These are phyloP conservation scores for Lanmaoa rubissima DNA, from an alignment of 768 basidiomycete species.

Conservation along the genomic window DNA sequence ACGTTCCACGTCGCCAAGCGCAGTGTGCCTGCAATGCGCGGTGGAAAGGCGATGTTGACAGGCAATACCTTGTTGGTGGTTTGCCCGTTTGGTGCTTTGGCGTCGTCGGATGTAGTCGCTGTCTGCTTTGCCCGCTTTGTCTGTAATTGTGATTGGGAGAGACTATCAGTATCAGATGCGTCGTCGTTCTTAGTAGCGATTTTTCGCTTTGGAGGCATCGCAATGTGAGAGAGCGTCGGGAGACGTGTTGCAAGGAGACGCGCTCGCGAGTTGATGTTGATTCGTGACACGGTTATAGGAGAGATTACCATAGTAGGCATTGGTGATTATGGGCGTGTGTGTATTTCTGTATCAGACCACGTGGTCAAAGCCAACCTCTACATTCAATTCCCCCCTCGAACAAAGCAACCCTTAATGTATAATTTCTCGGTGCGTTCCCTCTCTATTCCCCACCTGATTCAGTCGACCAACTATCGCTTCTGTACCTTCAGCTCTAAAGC, in stretches of 20 bases:
- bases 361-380: slow-evolving; percentile 10
- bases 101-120: slow-evolving; percentile 14
- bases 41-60: slow-evolving; percentile 55
- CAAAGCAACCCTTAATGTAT: not conserved
- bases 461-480: not conserved
- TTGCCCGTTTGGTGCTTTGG: slow-evolving; percentile 45
- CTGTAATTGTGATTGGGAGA: slow-evolving; percentile 17
- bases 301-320: not conserved
- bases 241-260: not conserved
- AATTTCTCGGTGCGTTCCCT: not conserved
- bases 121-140: slow-evolving; percentile 29
- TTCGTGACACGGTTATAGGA: not conserved
- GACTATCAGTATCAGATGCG: slow-evolving; percentile 30
- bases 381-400: not conserved
- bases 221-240: not conserved
- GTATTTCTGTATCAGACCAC: slow-evolving; percentile 7
- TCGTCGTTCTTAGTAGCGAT: slow-evolving; percentile 35
- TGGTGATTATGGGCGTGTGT: slow-evolving; percentile 17
- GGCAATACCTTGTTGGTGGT: slow-evolving; percentile 76
- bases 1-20: slow-evolving; percentile 78
- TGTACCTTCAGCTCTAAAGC: not conserved
- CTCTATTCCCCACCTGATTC: not conserved
- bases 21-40: slow-evolving; percentile 44
- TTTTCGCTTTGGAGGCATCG: slow-evolving; percentile 34
- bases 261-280: not conserved